phyloP scores from a whole-genome alignment of 257 asterid species.

The Dorcoceras hygrometricum region DNA sequence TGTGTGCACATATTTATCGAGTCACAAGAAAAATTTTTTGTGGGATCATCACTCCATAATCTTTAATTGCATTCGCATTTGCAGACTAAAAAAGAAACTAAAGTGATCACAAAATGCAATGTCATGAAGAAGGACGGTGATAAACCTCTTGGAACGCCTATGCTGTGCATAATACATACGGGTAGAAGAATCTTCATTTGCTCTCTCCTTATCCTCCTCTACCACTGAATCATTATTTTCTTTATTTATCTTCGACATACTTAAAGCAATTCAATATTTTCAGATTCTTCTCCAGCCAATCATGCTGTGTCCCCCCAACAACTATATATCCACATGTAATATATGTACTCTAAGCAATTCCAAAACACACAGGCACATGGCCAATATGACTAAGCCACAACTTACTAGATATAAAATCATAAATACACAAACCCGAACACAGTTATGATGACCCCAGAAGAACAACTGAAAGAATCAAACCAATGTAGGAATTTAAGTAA shows the following conservation, averaged over 20 bases:
- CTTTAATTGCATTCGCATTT: not conserved
- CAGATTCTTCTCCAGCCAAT: constrained; percentile 14
- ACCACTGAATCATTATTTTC: constrained; percentile 33
- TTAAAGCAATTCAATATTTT: constrained; percentile 23
- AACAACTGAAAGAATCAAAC: not conserved
- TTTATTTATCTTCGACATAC: constrained; percentile 22
- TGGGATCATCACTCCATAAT: not conserved
- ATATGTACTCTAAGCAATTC: not conserved
- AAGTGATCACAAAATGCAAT: not conserved
- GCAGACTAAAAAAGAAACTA: not conserved
- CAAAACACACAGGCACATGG: not conserved
- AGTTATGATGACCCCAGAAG: constrained; percentile 15
- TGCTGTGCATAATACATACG: constrained; percentile 37
- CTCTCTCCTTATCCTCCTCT: constrained; percentile 36
- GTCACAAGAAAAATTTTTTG: not conserved
- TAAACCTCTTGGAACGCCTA: constrained; percentile 52
- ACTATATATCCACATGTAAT: not conserved
- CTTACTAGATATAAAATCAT: not conserved
- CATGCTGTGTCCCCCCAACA: constrained; percentile 11
- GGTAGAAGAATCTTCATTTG: constrained; percentile 30
- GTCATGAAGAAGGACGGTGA: not conserved
- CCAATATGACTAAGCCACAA: not conserved
- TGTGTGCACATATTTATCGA: not conserved
- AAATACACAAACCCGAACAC: constrained; percentile 11
- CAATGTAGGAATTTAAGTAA: not conserved